Evolutionary conservation across 257 asterid species (phyloP).

Genomic region (Nicotiana obtusifolia): DNA sequence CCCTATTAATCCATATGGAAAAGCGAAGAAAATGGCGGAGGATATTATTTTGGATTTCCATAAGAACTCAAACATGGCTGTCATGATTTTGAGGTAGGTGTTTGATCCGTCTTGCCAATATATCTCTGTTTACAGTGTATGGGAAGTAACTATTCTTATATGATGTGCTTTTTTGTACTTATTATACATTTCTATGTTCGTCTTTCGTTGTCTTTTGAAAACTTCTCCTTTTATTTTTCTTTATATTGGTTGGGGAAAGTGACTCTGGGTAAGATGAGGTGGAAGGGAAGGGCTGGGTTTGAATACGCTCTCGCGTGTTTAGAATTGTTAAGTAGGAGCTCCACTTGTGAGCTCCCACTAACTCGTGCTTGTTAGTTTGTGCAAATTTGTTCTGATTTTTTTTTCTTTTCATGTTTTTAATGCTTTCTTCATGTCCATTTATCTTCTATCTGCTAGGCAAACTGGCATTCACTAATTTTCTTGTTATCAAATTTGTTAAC

Average conservation of each 20-base stretch:
- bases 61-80: constrained; percentile 81
- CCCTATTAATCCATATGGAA: constrained; percentile 93
- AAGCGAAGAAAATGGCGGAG: constrained; percentile 99
- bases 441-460: background rate
- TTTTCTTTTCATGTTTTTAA: background rate
- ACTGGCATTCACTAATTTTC: background rate
- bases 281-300: background rate
- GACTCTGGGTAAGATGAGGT: background rate
- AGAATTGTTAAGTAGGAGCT: background rate
- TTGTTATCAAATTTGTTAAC: background rate
- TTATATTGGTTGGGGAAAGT: background rate
- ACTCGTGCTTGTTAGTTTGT: background rate
- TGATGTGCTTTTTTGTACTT: background rate
- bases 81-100: constrained; percentile 77
- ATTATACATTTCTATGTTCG: background rate
- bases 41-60: constrained; percentile 89
- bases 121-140: background rate
- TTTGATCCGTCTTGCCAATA: background rate
- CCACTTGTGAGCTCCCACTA: background rate
- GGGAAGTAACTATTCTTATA: background rate
- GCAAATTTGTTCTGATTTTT: background rate
- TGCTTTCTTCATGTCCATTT: background rate
- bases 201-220: background rate
- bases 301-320: background rate
- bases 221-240: background rate